These are phyloP conservation scores for Davidsoniella eucalypti DNA, from an alignment of 2,329 filamentous ascomycete species.

Conservation along the genomic window DNA sequence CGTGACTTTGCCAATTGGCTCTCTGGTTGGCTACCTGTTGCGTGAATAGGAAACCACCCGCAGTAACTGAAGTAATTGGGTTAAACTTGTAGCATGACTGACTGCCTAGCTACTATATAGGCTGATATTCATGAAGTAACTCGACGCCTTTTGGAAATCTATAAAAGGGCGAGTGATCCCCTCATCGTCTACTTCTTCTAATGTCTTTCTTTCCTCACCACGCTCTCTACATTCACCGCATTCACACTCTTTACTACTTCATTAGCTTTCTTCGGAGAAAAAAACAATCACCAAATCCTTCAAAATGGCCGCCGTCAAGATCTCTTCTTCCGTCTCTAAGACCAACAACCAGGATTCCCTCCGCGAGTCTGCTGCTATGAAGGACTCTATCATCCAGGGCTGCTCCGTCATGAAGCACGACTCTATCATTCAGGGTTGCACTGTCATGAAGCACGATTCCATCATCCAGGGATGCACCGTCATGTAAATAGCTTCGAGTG, in stretches of 20 bases:
- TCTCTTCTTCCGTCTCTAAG: neutral
- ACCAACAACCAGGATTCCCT: neutral
- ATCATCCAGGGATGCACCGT: neutral
- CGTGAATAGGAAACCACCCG: too few species aligned
- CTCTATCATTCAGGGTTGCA: neutral
- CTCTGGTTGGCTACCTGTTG: too few species aligned
- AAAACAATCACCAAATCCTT: neutral
- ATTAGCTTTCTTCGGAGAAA: neutral
- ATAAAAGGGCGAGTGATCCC: too few species aligned
- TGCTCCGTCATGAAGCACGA: neutral
- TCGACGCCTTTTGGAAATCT: too few species aligned
- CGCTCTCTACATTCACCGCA: constrained; percentile 1
- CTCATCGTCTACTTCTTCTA: neutral
- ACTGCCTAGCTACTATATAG: too few species aligned
- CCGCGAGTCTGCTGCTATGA: neutral
- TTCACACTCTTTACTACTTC: neutral
- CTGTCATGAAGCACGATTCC: neutral
- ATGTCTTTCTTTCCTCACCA: constrained; percentile 3
- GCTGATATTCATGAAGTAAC: too few species aligned
- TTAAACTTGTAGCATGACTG: too few species aligned
- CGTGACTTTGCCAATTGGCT: too few species aligned
- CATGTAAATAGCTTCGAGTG: constrained; percentile 1
- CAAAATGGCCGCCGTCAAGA: constrained; percentile 11
- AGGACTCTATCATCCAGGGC: neutral
- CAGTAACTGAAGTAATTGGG: too few species aligned